Evolutionary conservation across 148 eudicot species (phyloP).

Genomic region (Fagopyrum tataricum): DNA sequence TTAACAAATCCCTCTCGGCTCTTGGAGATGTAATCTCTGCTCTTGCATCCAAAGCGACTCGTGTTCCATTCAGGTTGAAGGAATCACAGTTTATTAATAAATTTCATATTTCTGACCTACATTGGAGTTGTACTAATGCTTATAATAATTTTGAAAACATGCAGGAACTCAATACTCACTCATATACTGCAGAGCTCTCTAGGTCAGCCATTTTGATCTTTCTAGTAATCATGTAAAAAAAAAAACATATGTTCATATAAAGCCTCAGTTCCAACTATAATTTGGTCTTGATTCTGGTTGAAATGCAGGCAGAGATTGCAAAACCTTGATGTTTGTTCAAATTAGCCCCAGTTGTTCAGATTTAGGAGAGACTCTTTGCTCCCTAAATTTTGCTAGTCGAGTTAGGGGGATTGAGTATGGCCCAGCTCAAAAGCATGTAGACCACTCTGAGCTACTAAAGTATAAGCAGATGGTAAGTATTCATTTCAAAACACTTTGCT

Average conservation of each 20-base stretch:
- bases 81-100: no score
- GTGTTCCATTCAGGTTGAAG: conserved; percentile 91
- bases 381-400: conserved; percentile 91
- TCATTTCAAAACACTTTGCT: neutral
- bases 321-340: conserved; percentile 92
- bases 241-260: neutral
- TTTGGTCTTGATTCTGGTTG: neutral
- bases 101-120: no score
- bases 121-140: neutral
- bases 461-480: conserved; percentile 79
- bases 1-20: conserved; percentile 87
- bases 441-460: conserved; percentile 65
- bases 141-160: neutral
- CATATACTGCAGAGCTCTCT: conserved; percentile 95
- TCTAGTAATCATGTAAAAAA: conserved; percentile 15
- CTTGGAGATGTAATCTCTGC: conserved; percentile 96
- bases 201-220: conserved; percentile 37
- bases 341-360: conserved; percentile 74
- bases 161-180: conserved; percentile 92
- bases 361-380: conserved; percentile 86
- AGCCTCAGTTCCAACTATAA: neutral
- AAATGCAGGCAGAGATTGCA: conserved; percentile 88
- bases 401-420: conserved; percentile 91
- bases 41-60: conserved; percentile 83
- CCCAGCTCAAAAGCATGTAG: conserved; percentile 84